These are phyloP conservation scores for Phylloporus arenicola DNA, from an alignment of 768 basidiomycete genomes.

Conservation along the genomic window DNA sequence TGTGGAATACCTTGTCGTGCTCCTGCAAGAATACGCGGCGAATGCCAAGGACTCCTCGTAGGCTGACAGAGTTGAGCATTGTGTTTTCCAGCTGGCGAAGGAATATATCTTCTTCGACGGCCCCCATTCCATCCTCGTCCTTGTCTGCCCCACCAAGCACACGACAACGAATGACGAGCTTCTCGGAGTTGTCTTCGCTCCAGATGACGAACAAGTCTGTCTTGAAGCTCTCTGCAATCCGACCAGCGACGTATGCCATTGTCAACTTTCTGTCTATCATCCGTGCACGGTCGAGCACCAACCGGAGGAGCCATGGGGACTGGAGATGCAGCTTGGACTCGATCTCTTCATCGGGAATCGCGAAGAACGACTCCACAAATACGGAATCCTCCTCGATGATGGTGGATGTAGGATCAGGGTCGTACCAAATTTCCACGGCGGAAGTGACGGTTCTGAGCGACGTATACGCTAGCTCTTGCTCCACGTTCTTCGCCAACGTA, in stretches of 20 bases:
- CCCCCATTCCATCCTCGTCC: slow-evolving; percentile 71
- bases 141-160: slow-evolving; percentile 81
- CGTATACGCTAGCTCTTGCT: slow-evolving; percentile 91
- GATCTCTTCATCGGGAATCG: slow-evolving; percentile 95
- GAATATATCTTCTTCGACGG: slow-evolving; percentile 91
- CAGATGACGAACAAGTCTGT: slow-evolving; percentile 96
- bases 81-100: slow-evolving; percentile 28
- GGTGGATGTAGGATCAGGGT: slow-evolving; percentile 86
- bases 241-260: slow-evolving; percentile 39
- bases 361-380: slow-evolving; percentile 98
- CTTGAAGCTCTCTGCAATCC: slow-evolving; percentile 92
- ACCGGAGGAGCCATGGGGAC: slow-evolving; percentile 95
- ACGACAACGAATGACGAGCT: slow-evolving; percentile 95
- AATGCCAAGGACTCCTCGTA: no score
- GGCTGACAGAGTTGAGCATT: no score
- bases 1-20: no score
- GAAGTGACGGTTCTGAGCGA: slow-evolving; percentile 91
- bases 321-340: slow-evolving; percentile 86
- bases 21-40: no score
- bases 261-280: slow-evolving; percentile 97
- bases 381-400: slow-evolving; percentile 94
- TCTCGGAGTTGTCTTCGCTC: slow-evolving; percentile 98
- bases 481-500: slow-evolving; percentile 75
- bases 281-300: slow-evolving; percentile 93
- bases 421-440: slow-evolving; percentile 97